Evolutionary conservation across 139 green algal genomes (phyloP), one percentile per base, ranked within the genome.

Genomic region (Parachlorella kessleri): DNA sequence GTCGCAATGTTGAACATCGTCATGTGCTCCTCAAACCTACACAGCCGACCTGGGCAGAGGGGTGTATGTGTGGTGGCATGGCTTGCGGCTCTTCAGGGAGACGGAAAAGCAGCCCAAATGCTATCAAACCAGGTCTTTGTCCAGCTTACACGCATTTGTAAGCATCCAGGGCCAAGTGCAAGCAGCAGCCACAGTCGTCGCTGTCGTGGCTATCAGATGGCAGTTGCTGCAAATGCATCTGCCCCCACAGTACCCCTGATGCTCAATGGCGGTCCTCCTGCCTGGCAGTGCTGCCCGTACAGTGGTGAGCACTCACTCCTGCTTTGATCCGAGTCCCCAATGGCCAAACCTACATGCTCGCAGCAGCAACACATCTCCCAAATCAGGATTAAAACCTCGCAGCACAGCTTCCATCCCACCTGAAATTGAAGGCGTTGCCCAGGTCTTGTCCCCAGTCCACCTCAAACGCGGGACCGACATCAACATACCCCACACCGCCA

Each of bases 1-100:
- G 39, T 36, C 24, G 80, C 73, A 32, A 81, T 70, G 70, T 85
- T 85, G 4, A 81, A 35, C 2, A 65, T 30, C 7, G 26, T 81
- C 6, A 80, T 26, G 70, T 85, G 80, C 35, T 85, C 71, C 37
- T 85, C 73, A 9, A 81, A 69, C 42, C 66, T 85, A 66, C 55
- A 54, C 32, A n/a, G n/a, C n/a, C n/a, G n/a, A n/a, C 7, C 4
- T 18, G 0, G 1, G 70, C 0, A 8, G 18, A 3, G 28, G 38
- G 24, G 6, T 1, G 48, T 10, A 10, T 18, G 18, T 10, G 18
- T 59, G 48, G 10, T 10, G 10, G 18, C 10, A 18, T 59, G 48
- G 48, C 48, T 28, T 10, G 48, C 48, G 48, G 48, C 48, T 10
- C 10, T 18, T 59, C 10, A 28, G 10, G 18, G 18, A 18, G 48